Conservation (phyloP, 169 alveolate species). For the Babesia sp. region DNA sequence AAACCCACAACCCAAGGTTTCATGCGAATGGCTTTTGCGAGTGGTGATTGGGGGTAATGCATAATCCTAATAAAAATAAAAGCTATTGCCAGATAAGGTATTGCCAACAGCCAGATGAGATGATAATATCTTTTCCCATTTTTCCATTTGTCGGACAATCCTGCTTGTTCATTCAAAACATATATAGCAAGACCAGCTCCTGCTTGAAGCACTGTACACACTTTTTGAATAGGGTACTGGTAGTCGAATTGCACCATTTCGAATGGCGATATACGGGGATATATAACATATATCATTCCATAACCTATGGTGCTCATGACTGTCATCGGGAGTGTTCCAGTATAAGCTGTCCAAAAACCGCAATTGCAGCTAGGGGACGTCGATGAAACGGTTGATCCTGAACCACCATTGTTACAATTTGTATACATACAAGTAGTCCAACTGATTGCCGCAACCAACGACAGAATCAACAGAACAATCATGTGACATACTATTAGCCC, state of each 20-base stretch:
- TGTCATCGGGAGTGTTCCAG: slow-evolving; percentile 8
- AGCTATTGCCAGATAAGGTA: slow-evolving; percentile 9
- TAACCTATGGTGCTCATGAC: slow-evolving; percentile 7
- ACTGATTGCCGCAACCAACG: background rate
- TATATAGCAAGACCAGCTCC: background rate
- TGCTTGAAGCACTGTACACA: slow-evolving; percentile 11
- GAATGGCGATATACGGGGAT: slow-evolving; percentile 35
- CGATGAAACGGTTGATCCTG: background rate
- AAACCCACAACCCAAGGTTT: slow-evolving; percentile 21
- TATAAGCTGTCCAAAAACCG: background rate
- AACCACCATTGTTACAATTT: background rate
- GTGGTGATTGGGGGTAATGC: slow-evolving; percentile 13
- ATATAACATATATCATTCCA: slow-evolving; percentile 26
- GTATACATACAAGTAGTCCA: background rate
- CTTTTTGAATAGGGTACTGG: slow-evolving; percentile 17
- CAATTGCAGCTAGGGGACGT: background rate
- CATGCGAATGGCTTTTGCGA: background rate
- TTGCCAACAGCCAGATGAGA: background rate
- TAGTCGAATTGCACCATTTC: slow-evolving; percentile 20
- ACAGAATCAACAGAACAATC: background rate
- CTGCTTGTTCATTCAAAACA: background rate
- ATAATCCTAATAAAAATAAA: background rate
- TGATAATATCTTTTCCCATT: background rate
- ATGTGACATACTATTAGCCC: slow-evolving; percentile 11
- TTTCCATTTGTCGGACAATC: background rate